These are phyloP conservation scores for Yamadazyma olivae DNA, from an alignment of 805 yeast species.

Conservation along the genomic window DNA sequence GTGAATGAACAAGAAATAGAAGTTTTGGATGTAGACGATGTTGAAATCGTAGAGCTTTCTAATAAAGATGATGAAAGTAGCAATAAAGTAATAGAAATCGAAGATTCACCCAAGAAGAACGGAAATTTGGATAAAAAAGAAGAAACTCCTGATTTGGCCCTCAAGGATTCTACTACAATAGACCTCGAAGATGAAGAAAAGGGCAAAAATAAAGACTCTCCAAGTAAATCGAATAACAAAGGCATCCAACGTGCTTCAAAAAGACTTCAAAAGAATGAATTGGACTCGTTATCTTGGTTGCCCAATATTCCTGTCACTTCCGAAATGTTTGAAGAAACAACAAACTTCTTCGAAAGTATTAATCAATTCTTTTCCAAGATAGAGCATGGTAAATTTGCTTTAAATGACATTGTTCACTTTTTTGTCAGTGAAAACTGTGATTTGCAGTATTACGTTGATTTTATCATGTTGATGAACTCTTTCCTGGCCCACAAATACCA, in stretches of 20 bases:
- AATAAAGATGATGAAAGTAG: background rate
- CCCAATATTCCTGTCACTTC: constrained; percentile 8
- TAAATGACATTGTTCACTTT: constrained; percentile 4
- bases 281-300: constrained; percentile 2
- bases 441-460: constrained; percentile 3
- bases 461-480: constrained; percentile 5
- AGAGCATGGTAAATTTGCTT: background rate
- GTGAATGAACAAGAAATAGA: background rate
- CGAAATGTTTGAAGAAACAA: constrained; percentile 11
- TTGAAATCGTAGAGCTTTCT: background rate
- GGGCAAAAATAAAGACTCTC: background rate
- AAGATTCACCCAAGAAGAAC: background rate
- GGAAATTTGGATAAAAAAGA: background rate
- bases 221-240: background rate
- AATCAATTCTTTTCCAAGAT: background rate
- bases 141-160: background rate
- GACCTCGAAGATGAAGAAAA: background rate
- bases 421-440: constrained; percentile 1
- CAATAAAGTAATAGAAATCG: background rate
- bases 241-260: constrained; percentile 12
- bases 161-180: no score
- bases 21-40: background rate
- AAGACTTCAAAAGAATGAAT: constrained; percentile 12
- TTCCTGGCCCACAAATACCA: constrained; percentile 4
- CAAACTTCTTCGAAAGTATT: constrained; percentile 5